Conservation (phyloP, 768 basidiomycete genomes). For the Pholiota conissans region DNA sequence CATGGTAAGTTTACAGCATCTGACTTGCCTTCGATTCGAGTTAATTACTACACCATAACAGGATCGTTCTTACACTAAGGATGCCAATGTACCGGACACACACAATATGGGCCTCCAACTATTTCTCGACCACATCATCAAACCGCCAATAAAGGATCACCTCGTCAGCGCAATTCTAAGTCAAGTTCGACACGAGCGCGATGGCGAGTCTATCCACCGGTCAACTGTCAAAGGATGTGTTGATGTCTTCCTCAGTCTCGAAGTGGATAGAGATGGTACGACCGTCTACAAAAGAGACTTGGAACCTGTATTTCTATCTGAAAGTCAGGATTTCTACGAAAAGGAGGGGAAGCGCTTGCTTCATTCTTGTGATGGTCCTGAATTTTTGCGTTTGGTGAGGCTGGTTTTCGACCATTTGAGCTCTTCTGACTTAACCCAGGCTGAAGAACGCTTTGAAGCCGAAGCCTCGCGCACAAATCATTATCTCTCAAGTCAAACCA, state of each 20-base stretch:
- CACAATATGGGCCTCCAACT: slow-evolving; percentile 80
- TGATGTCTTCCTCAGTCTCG: slow-evolving; percentile 76
- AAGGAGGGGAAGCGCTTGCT: slow-evolving; percentile 71
- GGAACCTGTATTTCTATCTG: slow-evolving; percentile 77
- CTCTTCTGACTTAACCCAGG: slow-evolving; percentile 44
- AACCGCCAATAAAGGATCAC: slow-evolving; percentile 79
- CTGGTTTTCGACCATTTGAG: background rate
- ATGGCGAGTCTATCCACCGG: slow-evolving; percentile 89
- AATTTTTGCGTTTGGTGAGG: slow-evolving; percentile 79
- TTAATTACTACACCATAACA: slow-evolving; percentile 28
- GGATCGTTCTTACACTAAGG: slow-evolving; percentile 88
- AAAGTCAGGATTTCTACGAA: slow-evolving; percentile 79
- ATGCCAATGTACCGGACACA: slow-evolving; percentile 75
- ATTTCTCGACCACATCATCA: slow-evolving; percentile 81
- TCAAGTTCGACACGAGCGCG: slow-evolving; percentile 89
- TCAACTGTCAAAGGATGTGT: slow-evolving; percentile 88
- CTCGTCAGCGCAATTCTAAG: slow-evolving; percentile 79
- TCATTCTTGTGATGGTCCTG: slow-evolving; percentile 74
- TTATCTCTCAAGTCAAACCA: slow-evolving; percentile 80
- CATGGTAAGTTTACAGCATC: slow-evolving; percentile 63
- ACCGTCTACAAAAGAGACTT: slow-evolving; percentile 83
- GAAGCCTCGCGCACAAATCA: slow-evolving; percentile 85
- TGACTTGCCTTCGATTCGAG: background rate
- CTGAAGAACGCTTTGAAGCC: slow-evolving; percentile 75
- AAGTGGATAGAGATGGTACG: slow-evolving; percentile 43